These are phyloP conservation scores for Fusarium sacchari DNA, from an alignment of 2,329 filamentous ascomycete species.

Conservation along the genomic window DNA sequence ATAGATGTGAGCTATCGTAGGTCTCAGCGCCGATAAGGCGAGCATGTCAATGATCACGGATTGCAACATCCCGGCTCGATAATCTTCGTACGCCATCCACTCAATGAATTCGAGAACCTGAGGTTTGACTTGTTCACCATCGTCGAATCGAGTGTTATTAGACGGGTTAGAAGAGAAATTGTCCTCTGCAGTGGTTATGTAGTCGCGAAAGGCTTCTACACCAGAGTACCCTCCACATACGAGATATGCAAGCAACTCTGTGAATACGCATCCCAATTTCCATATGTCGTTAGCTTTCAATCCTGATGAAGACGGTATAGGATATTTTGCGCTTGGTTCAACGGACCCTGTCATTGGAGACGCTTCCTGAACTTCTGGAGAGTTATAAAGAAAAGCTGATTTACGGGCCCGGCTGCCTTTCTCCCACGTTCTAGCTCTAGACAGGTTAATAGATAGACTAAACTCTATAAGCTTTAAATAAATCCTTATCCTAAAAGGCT, in stretches of 20 bases:
- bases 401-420: background rate
- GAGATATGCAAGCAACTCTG: background rate
- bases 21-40: background rate
- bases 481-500: rapidly evolving
- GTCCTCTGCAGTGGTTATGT: background rate
- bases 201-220: rapidly evolving
- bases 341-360: rapidly evolving
- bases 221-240: background rate
- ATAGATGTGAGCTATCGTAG: rapidly evolving
- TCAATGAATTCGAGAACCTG: background rate
- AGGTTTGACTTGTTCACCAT: background rate
- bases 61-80: rapidly evolving
- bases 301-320: background rate
- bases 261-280: background rate
- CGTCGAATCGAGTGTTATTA: rapidly evolving
- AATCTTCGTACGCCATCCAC: rapidly evolving
- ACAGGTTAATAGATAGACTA: rapidly evolving
- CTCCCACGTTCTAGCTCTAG: background rate
- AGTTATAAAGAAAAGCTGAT: background rate
- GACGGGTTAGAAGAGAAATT: background rate
- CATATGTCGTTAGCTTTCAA: background rate
- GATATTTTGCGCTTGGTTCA: rapidly evolving
- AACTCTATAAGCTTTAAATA: rapidly evolving
- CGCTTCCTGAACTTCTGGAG: rapidly evolving
- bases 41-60: rapidly evolving